A percentile compares a stretch with the other conserved stretches of the same genome.
Evolutionary conservation across 192 early-diverging fungal species (phyloP).

Genomic region (Tieghemiomyces parasiticus): DNA sequence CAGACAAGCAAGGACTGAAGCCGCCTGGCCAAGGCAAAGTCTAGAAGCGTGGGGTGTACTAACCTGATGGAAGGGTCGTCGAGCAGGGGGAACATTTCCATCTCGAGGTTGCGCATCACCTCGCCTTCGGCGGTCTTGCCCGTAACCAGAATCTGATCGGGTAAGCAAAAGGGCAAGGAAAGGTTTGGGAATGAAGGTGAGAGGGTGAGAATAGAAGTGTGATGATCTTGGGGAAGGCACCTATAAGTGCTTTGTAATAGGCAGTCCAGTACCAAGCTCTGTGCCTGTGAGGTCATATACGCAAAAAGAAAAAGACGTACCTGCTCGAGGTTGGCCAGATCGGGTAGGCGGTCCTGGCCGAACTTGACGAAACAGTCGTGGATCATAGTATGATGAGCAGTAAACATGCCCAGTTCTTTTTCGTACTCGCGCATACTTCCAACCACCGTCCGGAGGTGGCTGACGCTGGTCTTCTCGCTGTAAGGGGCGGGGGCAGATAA

Average conservation of each 20-base stretch:
- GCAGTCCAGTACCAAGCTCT: no score
- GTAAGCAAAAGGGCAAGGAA: no score
- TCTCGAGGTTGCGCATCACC: constrained; percentile 15
- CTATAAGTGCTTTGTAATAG: no score
- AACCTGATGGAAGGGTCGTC: constrained; percentile 12
- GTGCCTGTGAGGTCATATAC: no score
- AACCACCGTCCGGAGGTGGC: constrained; percentile 27
- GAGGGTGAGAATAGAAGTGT: no score
- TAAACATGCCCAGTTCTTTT: constrained; percentile 24
- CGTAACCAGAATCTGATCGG: constrained; percentile 26
- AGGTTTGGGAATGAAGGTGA: no score
- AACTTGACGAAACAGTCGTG: constrained; percentile 35
- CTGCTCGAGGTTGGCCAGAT: constrained; percentile 33
- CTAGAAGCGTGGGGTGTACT: background rate
- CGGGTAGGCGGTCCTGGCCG: constrained; percentile 22
- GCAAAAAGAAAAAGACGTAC: no score
- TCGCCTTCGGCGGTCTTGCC: constrained; percentile 31
- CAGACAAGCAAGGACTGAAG: no score
- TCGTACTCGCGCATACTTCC: constrained; percentile 30
- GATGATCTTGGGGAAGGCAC: no score
- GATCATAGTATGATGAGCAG: constrained; percentile 34
- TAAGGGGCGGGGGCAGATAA: background rate
- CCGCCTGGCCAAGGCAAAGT: no score
- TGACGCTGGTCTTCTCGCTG: background rate
- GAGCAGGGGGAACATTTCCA: constrained; percentile 17